These are phyloP conservation scores for Fomitiporia mediterranea DNA, from an alignment of 1,284 basidiomycete genomes.

Conservation along the genomic window DNA sequence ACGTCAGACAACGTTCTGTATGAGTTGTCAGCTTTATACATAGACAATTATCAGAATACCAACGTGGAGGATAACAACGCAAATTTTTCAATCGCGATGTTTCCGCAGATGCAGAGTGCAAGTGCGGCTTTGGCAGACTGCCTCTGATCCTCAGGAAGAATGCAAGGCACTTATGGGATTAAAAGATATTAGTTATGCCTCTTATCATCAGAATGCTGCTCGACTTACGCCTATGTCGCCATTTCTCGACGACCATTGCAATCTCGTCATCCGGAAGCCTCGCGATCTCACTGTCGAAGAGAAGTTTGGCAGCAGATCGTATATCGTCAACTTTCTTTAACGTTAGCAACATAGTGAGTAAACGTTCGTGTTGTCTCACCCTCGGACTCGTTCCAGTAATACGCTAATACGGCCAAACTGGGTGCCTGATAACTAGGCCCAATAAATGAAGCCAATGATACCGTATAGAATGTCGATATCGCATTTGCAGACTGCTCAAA, in stretches of 20 bases:
- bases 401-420: constrained; percentile 66
- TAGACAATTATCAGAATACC: constrained; percentile 18
- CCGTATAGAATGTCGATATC: constrained; percentile 73
- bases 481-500: constrained; percentile 60
- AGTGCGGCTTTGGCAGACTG: constrained; percentile 54
- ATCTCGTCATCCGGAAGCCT: constrained; percentile 66
- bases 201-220: too few species aligned
- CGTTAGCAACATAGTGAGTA: constrained; percentile 9
- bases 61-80: constrained; percentile 71
- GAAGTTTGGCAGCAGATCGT: constrained; percentile 64
- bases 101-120: constrained; percentile 77
- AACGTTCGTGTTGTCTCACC: constrained; percentile 39
- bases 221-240: constrained; percentile 62
- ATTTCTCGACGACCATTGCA: constrained; percentile 53
- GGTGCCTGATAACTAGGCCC: constrained; percentile 60
- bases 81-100: constrained; percentile 80
- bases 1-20: constrained; percentile 78
- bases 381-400: constrained; percentile 69
- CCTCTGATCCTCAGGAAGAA: constrained; percentile 51
- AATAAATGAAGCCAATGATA: constrained; percentile 56
- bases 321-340: constrained; percentile 49
- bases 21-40: background rate
- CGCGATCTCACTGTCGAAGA: constrained; percentile 73
- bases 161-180: constrained; percentile 57
- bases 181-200: too few species aligned